Evolutionary conservation across 2,329 filamentous ascomycete species (phyloP).

Genomic region (Apiospora malaysiana): DNA sequence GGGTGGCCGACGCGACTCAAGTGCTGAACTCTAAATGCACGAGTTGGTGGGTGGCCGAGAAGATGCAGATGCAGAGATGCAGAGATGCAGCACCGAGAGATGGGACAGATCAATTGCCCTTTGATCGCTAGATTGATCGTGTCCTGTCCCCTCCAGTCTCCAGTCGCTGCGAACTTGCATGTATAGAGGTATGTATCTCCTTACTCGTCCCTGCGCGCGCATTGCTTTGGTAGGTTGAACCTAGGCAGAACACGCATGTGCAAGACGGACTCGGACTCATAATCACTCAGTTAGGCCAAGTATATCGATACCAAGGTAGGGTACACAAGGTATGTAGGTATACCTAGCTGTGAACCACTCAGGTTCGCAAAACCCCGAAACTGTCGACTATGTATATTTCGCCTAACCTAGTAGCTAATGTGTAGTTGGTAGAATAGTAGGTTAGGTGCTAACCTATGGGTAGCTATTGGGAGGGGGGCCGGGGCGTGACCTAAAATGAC

Average conservation of each 20-base stretch:
- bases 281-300: not conserved
- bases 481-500: conserved; percentile 17
- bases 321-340: not conserved
- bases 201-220: not conserved
- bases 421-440: too few relatives aligned
- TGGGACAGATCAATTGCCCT: not conserved
- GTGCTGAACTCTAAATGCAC: conserved; percentile 3
- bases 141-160: not conserved
- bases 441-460: not conserved
- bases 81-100: not conserved
- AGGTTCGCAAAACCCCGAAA: not conserved
- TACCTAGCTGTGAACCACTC: not conserved
- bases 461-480: not conserved
- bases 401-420: not conserved
- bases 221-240: not conserved
- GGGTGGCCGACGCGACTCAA: conserved; percentile 13
- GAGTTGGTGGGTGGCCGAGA: conserved; percentile 10
- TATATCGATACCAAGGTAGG: not conserved
- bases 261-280: not conserved
- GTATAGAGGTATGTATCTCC: not conserved
- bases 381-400: not conserved
- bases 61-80: not conserved
- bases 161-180: not conserved
- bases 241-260: not conserved
- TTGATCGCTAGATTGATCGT: not conserved